These are phyloP conservation scores for Neocatenulostroma microsporum DNA, from an alignment of 2,329 filamentous ascomycete genomes.

Conservation along the genomic window DNA sequence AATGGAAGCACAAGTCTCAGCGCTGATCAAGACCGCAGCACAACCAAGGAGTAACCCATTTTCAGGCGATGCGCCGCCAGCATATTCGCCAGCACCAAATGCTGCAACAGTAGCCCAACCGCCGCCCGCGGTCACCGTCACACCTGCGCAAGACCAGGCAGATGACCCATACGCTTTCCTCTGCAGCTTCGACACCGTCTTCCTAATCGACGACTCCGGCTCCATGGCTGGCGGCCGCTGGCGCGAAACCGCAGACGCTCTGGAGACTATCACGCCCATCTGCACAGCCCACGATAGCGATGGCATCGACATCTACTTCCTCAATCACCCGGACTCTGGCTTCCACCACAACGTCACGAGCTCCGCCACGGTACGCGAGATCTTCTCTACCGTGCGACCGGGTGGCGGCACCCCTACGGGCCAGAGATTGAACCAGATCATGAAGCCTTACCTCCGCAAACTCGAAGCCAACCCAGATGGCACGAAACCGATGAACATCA, in stretches of 20 bases:
- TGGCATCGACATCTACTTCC: constrained; percentile 85
- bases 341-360: constrained; percentile 60
- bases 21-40: too few relatives aligned
- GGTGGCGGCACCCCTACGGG: constrained; percentile 67
- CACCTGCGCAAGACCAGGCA: constrained; percentile 25
- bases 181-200: constrained; percentile 71
- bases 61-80: constrained; percentile 25
- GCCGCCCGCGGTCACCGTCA: constrained; percentile 7
- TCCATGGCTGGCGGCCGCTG: constrained; percentile 75
- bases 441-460: constrained; percentile 60
- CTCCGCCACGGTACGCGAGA: constrained; percentile 50
- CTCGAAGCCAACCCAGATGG: constrained; percentile 43
- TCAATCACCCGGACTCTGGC: constrained; percentile 59
- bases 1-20: too few relatives aligned
- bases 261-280: constrained; percentile 69
- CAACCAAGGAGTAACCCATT: constrained; percentile 14
- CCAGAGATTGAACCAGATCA: constrained; percentile 59
- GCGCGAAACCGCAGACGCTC: constrained; percentile 63
- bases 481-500: constrained; percentile 78
- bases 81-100: constrained; percentile 39
- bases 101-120: constrained; percentile 19
- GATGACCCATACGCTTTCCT: constrained; percentile 74
- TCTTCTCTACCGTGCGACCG: constrained; percentile 65
- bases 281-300: constrained; percentile 72
- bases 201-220: constrained; percentile 86